Evolutionary conservation across 176 grass and related monocot species (phyloP).

Genomic region (Tillandsia fasciculata): DNA sequence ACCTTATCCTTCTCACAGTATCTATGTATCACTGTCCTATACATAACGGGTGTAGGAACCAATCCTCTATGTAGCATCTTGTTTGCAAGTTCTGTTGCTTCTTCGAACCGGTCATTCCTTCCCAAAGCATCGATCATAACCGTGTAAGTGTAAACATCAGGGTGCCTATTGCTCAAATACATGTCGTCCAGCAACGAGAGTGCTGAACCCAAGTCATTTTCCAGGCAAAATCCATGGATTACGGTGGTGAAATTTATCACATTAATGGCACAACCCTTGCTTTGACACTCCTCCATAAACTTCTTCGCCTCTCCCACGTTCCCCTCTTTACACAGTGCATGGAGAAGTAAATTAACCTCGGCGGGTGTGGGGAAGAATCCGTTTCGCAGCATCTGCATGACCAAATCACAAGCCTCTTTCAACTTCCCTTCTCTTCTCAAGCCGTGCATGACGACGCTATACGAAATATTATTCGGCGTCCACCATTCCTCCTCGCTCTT

Average conservation of each 20-base stretch:
- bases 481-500: conserved; percentile 83
- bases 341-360: conserved; percentile 87
- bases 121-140: conserved; percentile 72
- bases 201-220: conserved; percentile 65
- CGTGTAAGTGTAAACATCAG: conserved; percentile 87
- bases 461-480: conserved; percentile 72
- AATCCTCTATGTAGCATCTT: conserved; percentile 89
- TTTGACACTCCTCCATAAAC: conserved; percentile 89
- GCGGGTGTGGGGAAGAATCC: conserved; percentile 71
- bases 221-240: conserved; percentile 80
- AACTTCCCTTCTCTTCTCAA: conserved; percentile 85
- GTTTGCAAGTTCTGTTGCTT: conserved; percentile 59
- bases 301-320: conserved; percentile 55
- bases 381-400: conserved; percentile 69
- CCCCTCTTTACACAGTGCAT: conserved; percentile 60
- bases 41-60: conserved; percentile 74
- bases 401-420: conserved; percentile 71
- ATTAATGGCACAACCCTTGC: conserved; percentile 76
- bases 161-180: conserved; percentile 89
- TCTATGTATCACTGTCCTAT: conserved; percentile 83
- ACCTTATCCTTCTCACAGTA: conserved; percentile 60
- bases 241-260: conserved; percentile 94
- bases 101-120: conserved; percentile 67
- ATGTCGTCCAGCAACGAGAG: conserved; percentile 91
- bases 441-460: conserved; percentile 86